These are phyloP conservation scores for Cruciata laevipes DNA, from an alignment of 257 asterid species.

Conservation along the genomic window DNA sequence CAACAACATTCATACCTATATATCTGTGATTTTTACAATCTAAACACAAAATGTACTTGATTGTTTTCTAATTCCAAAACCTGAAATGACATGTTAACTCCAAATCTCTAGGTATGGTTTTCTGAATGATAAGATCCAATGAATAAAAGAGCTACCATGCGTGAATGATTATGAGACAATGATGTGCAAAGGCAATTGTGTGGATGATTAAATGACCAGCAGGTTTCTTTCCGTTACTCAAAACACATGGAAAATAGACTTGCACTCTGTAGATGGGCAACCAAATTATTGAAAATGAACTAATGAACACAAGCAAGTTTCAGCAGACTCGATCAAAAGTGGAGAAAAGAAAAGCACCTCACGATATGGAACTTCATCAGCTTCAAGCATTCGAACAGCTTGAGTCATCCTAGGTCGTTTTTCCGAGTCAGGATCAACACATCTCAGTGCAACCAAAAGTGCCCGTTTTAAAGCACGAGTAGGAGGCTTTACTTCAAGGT, in stretches of 20 bases:
- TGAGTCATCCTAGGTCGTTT: conserved; percentile 94
- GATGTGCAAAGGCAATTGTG: background rate
- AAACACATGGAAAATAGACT: background rate
- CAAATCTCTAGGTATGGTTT: background rate
- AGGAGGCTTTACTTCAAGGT: conserved; percentile 60
- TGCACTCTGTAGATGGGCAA: background rate
- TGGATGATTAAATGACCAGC: background rate
- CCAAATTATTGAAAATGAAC: background rate
- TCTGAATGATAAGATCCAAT: background rate
- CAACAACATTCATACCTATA: background rate
- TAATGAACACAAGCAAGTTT: background rate
- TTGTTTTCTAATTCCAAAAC: background rate
- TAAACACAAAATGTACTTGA: background rate
- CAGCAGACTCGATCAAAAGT: background rate
- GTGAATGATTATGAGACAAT: background rate
- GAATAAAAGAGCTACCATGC: background rate
- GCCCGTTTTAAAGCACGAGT: conserved; percentile 80
- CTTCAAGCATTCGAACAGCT: conserved; percentile 82
- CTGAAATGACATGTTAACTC: background rate
- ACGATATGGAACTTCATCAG: conserved; percentile 68
- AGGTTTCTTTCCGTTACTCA: background rate
- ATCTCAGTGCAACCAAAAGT: conserved; percentile 80
- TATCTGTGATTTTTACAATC: background rate
- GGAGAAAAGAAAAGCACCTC: conserved; percentile 42
- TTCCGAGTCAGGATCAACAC: conserved; percentile 93